Percentiles rank a stretch among this genome's conserved stretches.
Conservation (phyloP, 345 rosid genomes). For the Eucalyptus polyanthemos region DNA sequence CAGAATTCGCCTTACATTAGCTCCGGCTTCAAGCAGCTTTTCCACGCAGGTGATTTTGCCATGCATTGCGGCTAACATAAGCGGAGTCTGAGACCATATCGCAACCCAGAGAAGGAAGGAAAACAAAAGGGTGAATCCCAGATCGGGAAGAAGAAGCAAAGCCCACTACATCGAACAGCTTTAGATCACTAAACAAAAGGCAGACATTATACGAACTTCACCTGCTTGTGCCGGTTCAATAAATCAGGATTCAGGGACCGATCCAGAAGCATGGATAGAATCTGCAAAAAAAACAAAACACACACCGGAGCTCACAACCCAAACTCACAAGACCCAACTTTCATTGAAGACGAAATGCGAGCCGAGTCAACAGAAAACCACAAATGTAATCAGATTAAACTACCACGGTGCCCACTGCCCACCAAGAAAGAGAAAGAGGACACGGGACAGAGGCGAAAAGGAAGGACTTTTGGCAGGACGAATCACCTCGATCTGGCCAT, state of each 20-base stretch:
- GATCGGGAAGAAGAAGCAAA: not conserved
- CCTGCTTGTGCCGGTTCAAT: conserved; percentile 94
- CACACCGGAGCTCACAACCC: not conserved
- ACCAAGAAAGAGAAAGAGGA: not conserved
- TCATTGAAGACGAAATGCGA: not conserved
- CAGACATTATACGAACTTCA: not conserved
- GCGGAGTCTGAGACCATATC: conserved; percentile 53
- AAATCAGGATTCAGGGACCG: conserved; percentile 69
- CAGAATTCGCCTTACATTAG: conserved; percentile 56
- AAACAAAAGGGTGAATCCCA: not conserved
- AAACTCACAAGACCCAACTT: not conserved
- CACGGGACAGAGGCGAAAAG: not conserved
- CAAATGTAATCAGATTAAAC: not conserved
- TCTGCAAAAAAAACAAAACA: conserved; percentile 29
- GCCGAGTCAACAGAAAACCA: not conserved
- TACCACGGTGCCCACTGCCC: not conserved
- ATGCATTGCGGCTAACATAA: conserved; percentile 97
- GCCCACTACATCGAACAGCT: not conserved
- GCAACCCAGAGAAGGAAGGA: not conserved
- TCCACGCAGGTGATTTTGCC: conserved; percentile 76
- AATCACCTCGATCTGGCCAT: conserved; percentile 94
- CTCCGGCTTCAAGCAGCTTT: conserved; percentile 89
- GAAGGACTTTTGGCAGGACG: not conserved
- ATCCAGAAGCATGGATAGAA: conserved; percentile 62
- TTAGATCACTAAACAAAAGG: not conserved